Evolutionary conservation across 495 filamentous ascomycete genomes (phyloP), one percentile per base, ranked within the genome.

Genomic region (Neurospora sp.): DNA sequence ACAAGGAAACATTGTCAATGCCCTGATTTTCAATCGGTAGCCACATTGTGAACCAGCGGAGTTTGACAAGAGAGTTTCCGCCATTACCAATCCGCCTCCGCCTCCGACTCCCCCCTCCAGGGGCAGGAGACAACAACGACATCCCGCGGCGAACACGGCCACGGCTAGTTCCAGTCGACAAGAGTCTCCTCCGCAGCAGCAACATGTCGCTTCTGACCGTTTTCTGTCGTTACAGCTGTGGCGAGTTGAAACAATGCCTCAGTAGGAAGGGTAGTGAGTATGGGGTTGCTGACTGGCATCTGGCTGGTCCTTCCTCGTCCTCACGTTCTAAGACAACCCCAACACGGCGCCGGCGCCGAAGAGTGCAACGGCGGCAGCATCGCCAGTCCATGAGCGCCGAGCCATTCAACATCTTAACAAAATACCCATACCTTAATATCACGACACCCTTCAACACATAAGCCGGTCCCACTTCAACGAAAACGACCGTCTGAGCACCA

Each of bases 1-100:
- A 76, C 84, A 87, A 71, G 92, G 89, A 28, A 86, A 94, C 80
- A 85, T 95, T 31, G 81, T 97, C 71, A 97, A 95, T 79, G 94
- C 92, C 8, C 79, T 96, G 72, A 89, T 97, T 70, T 91, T 92
- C 76, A 77, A 83, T 79, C 79, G 82, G 73, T 85, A 86, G 81
- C 39, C 66, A 43, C 28, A 70, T 59, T 73, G 71, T 38, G 34
- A 72, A 71, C 71, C 77, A 69, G 39, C 28, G 15, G 71, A 73
- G 43, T 66, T 66, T 66, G 54, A 66, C 54, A 17, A 9, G 31
- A 66, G 15, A 17, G 28, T 66, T 66, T 66, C 54, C 31, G 5
- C 39, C 21, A 24, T 70, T 17, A 0, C 13, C 42, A 54, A 36
- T 9, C 24, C 34, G 7, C 28, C 69, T 38, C 36, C 31, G 36